These are phyloP conservation scores for Phytopythium aichiense DNA, from an alignment of 352 stramenopile genomes.

Conservation along the genomic window DNA sequence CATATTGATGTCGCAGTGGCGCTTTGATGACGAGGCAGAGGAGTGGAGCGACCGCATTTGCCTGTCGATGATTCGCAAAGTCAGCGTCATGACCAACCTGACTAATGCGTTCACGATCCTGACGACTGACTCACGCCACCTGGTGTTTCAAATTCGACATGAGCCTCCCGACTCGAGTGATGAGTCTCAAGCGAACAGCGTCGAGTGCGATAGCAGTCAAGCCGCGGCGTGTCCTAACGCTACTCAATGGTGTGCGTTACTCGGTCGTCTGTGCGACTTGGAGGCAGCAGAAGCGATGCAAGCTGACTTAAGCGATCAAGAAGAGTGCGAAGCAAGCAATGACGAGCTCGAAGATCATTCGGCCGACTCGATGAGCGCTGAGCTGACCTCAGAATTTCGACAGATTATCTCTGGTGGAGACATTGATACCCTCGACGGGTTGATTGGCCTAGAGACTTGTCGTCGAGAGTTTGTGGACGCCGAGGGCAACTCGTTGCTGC, in stretches of 20 bases:
- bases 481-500: conserved; percentile 49
- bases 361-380: neutral
- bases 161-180: neutral
- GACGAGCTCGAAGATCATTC: neutral
- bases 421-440: neutral
- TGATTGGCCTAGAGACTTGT: neutral
- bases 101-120: conserved; percentile 34
- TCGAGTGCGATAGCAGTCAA: neutral
- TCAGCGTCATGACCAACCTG: conserved; percentile 17
- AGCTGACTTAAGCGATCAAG: neutral
- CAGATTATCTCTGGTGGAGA: neutral
- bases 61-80: conserved; percentile 29
- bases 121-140: conserved; percentile 21
- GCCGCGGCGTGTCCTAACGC: neutral
- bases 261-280: neutral
- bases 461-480: conserved; percentile 17
- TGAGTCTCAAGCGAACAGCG: neutral
- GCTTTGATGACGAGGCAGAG: conserved; percentile 18
- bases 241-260: neutral
- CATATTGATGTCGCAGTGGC: conserved; percentile 22
- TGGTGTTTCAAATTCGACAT: conserved; percentile 46
- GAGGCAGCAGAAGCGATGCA: neutral
- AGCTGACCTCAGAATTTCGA: neutral
- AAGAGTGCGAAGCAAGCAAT: neutral
- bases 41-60: conserved; percentile 13